phyloP scores from a whole-genome alignment of 768 basidiomycete genomes.

The Psilocybe cubensis region DNA sequence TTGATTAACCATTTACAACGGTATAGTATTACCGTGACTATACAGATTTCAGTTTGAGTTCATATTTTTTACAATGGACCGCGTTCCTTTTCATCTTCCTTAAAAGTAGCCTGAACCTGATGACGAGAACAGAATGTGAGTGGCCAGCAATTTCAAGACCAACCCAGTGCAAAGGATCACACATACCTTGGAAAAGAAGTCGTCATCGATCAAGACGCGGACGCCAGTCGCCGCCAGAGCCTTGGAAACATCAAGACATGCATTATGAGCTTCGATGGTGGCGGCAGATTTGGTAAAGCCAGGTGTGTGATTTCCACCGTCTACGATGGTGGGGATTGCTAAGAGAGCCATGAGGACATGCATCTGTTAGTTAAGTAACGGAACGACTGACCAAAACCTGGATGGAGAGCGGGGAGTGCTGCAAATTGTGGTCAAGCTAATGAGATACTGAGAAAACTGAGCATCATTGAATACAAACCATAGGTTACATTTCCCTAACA shows the following conservation, averaged over 20 bases:
- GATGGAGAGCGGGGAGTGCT: slow-evolving; percentile 73
- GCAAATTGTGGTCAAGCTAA: slow-evolving; percentile 2
- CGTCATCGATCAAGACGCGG: slow-evolving; percentile 68
- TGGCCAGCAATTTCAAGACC: not conserved
- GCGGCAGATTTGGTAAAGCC: slow-evolving; percentile 69
- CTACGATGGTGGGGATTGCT: slow-evolving; percentile 76
- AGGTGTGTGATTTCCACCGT: slow-evolving; percentile 80
- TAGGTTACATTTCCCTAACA: slow-evolving; percentile 76
- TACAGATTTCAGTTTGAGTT: too few species aligned
- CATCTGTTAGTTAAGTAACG: not conserved
- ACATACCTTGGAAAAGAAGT: slow-evolving; percentile 59
- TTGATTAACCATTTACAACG: too few species aligned
- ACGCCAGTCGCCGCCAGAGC: slow-evolving; percentile 73
- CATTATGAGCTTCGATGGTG: slow-evolving; percentile 63
- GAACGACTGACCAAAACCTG: slow-evolving; percentile 54
- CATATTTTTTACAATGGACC: not conserved
- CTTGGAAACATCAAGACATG: slow-evolving; percentile 68
- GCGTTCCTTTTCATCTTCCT: slow-evolving; percentile 24
- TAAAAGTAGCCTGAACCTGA: slow-evolving; percentile 26
- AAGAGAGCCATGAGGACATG: not conserved
- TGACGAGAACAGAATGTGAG: not conserved
- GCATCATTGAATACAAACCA: slow-evolving; percentile 40
- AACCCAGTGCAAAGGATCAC: not conserved
- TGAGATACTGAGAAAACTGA: not conserved
- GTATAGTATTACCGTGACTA: too few species aligned